phyloP scores from a whole-genome alignment of 768 basidiomycete species.

The Tulasnella sp. region DNA sequence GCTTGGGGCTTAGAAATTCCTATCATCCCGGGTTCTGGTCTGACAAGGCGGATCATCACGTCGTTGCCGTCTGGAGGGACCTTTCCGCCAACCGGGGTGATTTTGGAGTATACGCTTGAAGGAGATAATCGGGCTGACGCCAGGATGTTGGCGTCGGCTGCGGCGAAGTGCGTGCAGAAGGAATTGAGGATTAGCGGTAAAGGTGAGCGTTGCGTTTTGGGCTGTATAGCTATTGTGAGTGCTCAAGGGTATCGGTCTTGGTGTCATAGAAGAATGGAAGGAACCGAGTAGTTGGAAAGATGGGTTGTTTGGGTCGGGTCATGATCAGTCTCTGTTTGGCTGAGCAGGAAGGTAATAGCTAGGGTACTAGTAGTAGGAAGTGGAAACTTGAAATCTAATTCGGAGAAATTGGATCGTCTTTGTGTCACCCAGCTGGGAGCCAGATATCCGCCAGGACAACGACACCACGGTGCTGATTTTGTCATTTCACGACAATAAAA shows the following conservation, averaged over 20 bases:
- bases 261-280: slow-evolving; percentile 34
- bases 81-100: slow-evolving; percentile 40
- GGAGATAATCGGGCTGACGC: slow-evolving; percentile 78
- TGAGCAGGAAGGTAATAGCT: slow-evolving; percentile 30
- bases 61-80: slow-evolving; percentile 48
- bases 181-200: slow-evolving; percentile 19
- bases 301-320: slow-evolving; percentile 58
- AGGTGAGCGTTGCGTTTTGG: background rate
- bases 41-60: slow-evolving; percentile 52
- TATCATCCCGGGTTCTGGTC: slow-evolving; percentile 68
- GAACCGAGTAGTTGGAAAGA: slow-evolving; percentile 53
- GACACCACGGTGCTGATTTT: too few species aligned
- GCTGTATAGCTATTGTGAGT: too few species aligned
- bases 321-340: slow-evolving; percentile 61
- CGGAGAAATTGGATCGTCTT: too few species aligned
- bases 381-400: too few species aligned
- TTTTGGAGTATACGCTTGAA: slow-evolving; percentile 68
- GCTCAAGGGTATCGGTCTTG: background rate
- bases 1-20: too few species aligned
- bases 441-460: too few species aligned
- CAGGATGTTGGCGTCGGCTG: slow-evolving; percentile 42
- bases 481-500: too few species aligned
- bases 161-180: slow-evolving; percentile 37
- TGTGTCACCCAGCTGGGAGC: too few species aligned
- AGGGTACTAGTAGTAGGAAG: too few species aligned